phyloP scores from a whole-genome alignment of 148 eudicot species.

The Tetragonia tetragonoides region DNA sequence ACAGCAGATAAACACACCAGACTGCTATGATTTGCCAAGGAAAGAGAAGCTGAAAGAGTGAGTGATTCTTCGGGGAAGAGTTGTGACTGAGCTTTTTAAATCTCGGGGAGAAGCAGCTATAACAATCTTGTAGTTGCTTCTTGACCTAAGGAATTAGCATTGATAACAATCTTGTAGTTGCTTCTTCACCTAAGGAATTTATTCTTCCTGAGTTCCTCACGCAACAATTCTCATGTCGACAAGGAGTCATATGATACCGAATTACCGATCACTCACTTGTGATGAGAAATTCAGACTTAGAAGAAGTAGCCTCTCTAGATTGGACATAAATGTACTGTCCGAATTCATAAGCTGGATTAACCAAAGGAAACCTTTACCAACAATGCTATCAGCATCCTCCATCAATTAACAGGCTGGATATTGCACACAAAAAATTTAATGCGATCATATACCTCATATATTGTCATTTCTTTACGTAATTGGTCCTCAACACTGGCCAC shows the following conservation, averaged over 20 bases:
- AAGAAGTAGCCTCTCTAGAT: too few species aligned
- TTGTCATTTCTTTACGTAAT: constrained; percentile 85
- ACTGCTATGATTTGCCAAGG: neutral
- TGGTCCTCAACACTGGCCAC: constrained; percentile 96
- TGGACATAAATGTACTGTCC: too few species aligned
- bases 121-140: neutral
- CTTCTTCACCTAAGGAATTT: neutral
- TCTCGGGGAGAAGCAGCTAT: neutral
- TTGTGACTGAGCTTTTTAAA: neutral
- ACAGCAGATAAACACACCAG: neutral
- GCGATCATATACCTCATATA: constrained; percentile 69
- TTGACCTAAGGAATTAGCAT: neutral
- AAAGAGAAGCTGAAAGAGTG: neutral
- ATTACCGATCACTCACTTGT: neutral
- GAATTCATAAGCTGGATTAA: neutral
- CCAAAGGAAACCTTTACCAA: neutral
- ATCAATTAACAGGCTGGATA: neutral
- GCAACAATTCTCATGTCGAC: neutral
- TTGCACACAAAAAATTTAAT: neutral
- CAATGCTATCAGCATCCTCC: neutral
- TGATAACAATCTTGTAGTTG: neutral
- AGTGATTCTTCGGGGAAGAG: neutral
- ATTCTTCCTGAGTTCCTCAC: neutral
- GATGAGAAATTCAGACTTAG: neutral
- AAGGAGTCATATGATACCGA: neutral